Conservation (phyloP, 495 filamentous ascomycete species). For the Cenococcum geophilum region DNA sequence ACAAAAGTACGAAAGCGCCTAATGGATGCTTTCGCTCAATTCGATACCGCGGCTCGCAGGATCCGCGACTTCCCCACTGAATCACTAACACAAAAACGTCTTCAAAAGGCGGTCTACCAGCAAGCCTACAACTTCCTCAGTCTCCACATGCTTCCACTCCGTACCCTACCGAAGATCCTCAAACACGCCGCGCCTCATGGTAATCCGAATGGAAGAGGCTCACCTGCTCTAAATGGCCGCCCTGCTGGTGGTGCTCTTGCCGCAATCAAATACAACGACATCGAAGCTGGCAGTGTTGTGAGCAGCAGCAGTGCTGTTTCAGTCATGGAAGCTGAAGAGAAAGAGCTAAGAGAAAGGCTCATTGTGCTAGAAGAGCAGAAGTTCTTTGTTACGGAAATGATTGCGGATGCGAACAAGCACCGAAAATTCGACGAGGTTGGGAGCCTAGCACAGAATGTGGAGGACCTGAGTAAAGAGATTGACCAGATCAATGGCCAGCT, state of each 20-base stretch:
- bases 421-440: slow-evolving; percentile 86
- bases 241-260: slow-evolving; percentile 48
- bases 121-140: slow-evolving; percentile 80
- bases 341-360: slow-evolving; percentile 71
- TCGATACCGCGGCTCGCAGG: slow-evolving; percentile 75
- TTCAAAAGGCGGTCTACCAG: slow-evolving; percentile 82
- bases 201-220: slow-evolving; percentile 7
- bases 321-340: slow-evolving; percentile 77
- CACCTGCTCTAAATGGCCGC: slow-evolving; percentile 35
- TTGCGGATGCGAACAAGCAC: slow-evolving; percentile 69
- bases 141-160: slow-evolving; percentile 86
- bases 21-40: slow-evolving; percentile 85
- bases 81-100: slow-evolving; percentile 63
- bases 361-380: slow-evolving; percentile 92
- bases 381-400: slow-evolving; percentile 87
- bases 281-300: slow-evolving; percentile 44
- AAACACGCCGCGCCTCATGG: slow-evolving; percentile 57
- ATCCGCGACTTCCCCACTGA: slow-evolving; percentile 70
- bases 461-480: slow-evolving; percentile 81
- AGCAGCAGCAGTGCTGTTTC: slow-evolving; percentile 47
- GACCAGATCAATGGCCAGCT: slow-evolving; percentile 55
- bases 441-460: slow-evolving; percentile 70
- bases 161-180: slow-evolving; percentile 74
- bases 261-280: slow-evolving; percentile 54
- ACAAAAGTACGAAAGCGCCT: slow-evolving; percentile 85